Evolutionary conservation across 257 asterid species (phyloP).

Genomic region (Penstemon newberryi): DNA sequence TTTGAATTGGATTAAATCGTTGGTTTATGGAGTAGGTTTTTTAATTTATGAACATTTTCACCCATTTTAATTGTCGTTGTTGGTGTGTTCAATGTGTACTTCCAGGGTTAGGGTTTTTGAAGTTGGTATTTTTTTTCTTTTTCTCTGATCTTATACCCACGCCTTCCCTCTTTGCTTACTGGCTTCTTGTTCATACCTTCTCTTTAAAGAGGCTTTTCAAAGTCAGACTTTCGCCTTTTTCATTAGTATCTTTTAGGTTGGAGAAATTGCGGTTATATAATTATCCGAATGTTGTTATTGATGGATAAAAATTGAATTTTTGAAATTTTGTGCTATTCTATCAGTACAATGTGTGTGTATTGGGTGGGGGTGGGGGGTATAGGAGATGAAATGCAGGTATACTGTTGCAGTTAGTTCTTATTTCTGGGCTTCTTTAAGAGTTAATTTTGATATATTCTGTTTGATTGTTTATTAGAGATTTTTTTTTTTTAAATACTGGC

Average conservation of each 20-base stretch:
- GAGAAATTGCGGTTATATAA: too few species aligned
- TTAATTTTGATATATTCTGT: not conserved
- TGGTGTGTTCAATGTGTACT: not conserved
- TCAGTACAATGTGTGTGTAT: too few species aligned
- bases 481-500: not conserved
- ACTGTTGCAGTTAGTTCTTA: not conserved
- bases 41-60: not conserved
- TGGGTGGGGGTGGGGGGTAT: too few species aligned
- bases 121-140: not conserved
- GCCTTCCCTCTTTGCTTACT: not conserved
- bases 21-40: not conserved
- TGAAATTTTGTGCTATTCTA: too few species aligned
- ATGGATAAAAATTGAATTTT: too few species aligned
- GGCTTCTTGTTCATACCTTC: not conserved
- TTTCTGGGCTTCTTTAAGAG: not conserved
- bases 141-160: conserved; percentile 5
- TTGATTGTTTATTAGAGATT: not conserved
- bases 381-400: not conserved
- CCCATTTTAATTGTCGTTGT: not conserved
- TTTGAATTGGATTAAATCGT: conserved; percentile 9
- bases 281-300: too few species aligned
- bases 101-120: conserved; percentile 7
- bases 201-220: not conserved
- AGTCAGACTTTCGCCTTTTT: not conserved
- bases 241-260: too few species aligned